Base-by-base conservation (phyloP, 2,329 filamentous ascomycete species). In the Monosporascus sp. region DNA sequence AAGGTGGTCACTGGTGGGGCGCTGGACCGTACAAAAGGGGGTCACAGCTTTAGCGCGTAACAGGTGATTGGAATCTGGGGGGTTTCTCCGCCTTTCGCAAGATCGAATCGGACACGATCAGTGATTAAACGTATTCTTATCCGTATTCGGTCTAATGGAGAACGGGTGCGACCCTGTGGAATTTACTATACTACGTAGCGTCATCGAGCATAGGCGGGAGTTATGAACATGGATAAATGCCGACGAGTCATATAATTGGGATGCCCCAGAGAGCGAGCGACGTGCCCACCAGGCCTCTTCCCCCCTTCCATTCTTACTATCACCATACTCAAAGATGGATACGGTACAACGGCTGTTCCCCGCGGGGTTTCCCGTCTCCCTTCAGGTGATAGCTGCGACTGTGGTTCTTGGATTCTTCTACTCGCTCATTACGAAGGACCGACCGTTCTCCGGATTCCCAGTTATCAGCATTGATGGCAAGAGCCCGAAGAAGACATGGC, bases 401-500 rank as follows among this genome's bases (percentile, higher is more conserved):
- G 39, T 69, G 17, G 36, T 66, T 6, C 50, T 67, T 39, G 60
- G 64, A 47, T 41, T 64, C 15, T 25, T 64, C 31, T 68, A 64
- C 47, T 61, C 62, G 27, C 39, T 61, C n/a, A 46, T 67, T 34
- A 60, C 63, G 4, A 57, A 58, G 42, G 55, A 62, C 17, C 53
- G 61, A 36, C 63, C 65, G 1, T 57, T 62, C 42, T 42, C 65
- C 25, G 63, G 55, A 37, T 65, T 67, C 44, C 65, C 66, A 11
- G 48, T 69, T 25, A 55, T 65, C 49, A 48, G 54, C 25, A 47
- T 67, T 31, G 54, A 65, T 27, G 65, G 65, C 5, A 48, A 62
- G 18, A 57, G 59, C 31, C 60, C 65, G n/a, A 61, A 27, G 48
- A 63, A 65, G 49, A 65, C 57, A 47, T 69, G 64, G 63, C 31